Evolutionary conservation across 176 grass and related monocot species (phyloP), one percentile per base, ranked within the genome.

Genomic region (Phoenix dactylifera): DNA sequence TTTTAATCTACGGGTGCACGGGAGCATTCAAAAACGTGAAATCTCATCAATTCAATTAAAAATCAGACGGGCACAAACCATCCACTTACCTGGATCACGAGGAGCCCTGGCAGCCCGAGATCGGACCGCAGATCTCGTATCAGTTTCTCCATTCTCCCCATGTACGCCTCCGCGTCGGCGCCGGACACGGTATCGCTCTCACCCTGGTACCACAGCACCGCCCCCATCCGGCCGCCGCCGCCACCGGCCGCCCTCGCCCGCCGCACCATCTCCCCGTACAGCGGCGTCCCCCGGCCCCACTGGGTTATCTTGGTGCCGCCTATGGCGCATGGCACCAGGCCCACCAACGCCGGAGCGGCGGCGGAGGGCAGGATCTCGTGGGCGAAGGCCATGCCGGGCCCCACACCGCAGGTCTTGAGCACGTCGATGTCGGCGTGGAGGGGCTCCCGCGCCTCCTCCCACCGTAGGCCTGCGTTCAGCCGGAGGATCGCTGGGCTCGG

Each of bases 341-440:
- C 86, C 5, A 96, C 72, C 52, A 15, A 7, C 44, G 26, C 12
- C 16, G 24, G 18, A 39, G 59, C 26, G 67, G n/a, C 51, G 18
- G 0, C 19, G 61, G 26, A 18, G 56, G 58, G 67, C 63, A 76
- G 52, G 64, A 95, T 0, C 65, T 60, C 67, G 78, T 65, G 74
- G 25, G 91, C 86, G 74, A 96, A 90, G 3, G 87, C 64, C 86
- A 96, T 75, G 68, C 74, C 80, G 61, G 91, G 91, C 17, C 91
- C 91, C 49, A 96, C 83, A 2, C 91, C 91, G 44, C 91, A 96
- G 18, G 91, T 67, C 76, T 82, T 89, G 62, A 70, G 73, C 1
- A 82, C 79, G 79, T 96, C 91, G 69, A 96, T 82, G 75, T 96
- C 91, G 67, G 78, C 75, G 79, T 96, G 91, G 74, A 96, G 79